Conservation (phyloP, 495 filamentous ascomycete genomes). For the Chlorociboria aeruginascens region DNA sequence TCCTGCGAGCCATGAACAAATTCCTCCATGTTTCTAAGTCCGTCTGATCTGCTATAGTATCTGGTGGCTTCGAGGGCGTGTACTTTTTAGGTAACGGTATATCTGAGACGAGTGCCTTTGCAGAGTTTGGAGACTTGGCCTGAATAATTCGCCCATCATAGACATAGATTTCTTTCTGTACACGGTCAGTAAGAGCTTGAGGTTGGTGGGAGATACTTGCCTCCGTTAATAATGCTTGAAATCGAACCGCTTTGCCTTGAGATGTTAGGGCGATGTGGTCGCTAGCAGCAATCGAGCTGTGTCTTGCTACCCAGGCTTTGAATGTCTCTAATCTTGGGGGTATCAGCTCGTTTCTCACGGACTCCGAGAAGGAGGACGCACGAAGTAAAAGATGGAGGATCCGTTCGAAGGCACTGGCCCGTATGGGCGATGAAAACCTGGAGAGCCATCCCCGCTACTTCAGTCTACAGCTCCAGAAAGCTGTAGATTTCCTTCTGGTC, state of each 20-base stretch:
- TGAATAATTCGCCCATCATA: conserved; percentile 64
- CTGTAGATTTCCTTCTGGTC: conserved; percentile 5
- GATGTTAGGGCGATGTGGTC: conserved; percentile 74
- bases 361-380: conserved; percentile 28
- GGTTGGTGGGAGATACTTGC: conserved; percentile 28
- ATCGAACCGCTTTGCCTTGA: conserved; percentile 68
- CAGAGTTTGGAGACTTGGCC: conserved; percentile 29
- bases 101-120: conserved; percentile 32
- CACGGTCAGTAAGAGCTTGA: conserved; percentile 1
- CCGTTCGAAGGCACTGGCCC: conserved; percentile 66
- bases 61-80: conserved; percentile 48
- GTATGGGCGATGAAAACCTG: conserved; percentile 81
- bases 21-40: conserved; percentile 73
- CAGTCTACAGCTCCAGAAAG: conserved; percentile 14
- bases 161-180: conserved; percentile 72
- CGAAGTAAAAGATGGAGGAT: conserved; percentile 57
- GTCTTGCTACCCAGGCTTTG: conserved; percentile 33
- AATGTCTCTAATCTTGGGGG: conserved; percentile 36
- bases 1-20: conserved; percentile 58
- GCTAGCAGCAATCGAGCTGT: conserved; percentile 46
- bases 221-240: conserved; percentile 63
- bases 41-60: conserved; percentile 58
- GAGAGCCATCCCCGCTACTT: conserved; percentile 47
- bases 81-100: conserved; percentile 47
- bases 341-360: too few relatives aligned